These are phyloP conservation scores for Lagenidium sp. DNA, from an alignment of 352 stramenopile genomes.

Conservation along the genomic window DNA sequence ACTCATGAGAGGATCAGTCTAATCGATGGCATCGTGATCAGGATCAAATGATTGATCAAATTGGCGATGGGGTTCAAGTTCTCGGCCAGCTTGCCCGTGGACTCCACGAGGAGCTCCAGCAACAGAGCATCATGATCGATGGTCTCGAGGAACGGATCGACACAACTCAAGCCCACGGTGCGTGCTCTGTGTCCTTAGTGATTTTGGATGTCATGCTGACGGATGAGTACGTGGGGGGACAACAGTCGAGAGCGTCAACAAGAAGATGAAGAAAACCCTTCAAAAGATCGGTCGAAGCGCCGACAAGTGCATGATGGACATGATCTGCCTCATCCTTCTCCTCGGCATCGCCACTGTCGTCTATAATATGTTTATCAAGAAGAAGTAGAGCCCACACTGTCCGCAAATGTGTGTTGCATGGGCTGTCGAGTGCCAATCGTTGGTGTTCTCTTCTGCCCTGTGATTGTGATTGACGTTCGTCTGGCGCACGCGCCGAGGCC, in stretches of 20 bases:
- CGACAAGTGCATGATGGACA: constrained; percentile 87
- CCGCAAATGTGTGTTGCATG: no score
- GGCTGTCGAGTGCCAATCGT: no score
- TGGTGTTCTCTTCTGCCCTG: no score
- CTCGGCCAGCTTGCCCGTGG: constrained; percentile 69
- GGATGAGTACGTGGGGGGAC: background rate
- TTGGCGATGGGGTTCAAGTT: constrained; percentile 67
- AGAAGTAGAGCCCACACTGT: constrained; percentile 14
- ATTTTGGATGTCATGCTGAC: background rate
- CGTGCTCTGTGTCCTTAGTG: background rate
- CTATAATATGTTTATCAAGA: constrained; percentile 89
- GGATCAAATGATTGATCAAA: constrained; percentile 84
- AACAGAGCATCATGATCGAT: constrained; percentile 86
- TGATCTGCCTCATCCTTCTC: constrained; percentile 84
- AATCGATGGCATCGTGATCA: constrained; percentile 8
- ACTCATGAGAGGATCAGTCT: background rate
- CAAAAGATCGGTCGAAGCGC: constrained; percentile 54
- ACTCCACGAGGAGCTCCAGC: constrained; percentile 76
- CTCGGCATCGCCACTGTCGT: constrained; percentile 75
- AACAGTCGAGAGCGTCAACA: constrained; percentile 74
- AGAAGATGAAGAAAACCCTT: constrained; percentile 82
- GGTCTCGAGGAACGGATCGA: constrained; percentile 74
- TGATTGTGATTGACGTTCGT: no score
- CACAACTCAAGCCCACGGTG: constrained; percentile 68
- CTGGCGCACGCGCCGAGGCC: no score